Conservation (phyloP, 2,329 filamentous ascomycete genomes). For the Neodidymelliopsis sp. region DNA sequence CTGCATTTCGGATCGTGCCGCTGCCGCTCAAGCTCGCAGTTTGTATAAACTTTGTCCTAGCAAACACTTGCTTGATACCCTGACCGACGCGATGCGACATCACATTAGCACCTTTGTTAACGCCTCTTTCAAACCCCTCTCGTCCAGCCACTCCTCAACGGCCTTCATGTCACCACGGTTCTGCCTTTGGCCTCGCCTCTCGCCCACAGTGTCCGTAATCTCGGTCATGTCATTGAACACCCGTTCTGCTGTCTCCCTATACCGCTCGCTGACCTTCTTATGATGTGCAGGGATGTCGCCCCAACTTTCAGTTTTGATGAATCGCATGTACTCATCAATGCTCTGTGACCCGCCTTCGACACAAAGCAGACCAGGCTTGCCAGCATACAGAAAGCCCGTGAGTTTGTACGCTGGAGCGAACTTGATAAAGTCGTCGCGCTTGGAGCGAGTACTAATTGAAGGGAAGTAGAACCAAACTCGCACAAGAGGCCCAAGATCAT, state of each 20-base stretch:
- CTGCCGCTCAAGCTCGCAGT: neutral
- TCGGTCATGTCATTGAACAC: slow-evolving; percentile 65
- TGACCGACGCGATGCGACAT: neutral
- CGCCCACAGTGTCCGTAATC: slow-evolving; percentile 61
- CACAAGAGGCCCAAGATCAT: slow-evolving; percentile 44
- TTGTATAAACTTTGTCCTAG: neutral
- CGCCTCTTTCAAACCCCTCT: slow-evolving; percentile 54
- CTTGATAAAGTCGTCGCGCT: slow-evolving; percentile 64
- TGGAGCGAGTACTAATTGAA: slow-evolving; percentile 65
- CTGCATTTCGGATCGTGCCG: too few relatives aligned
- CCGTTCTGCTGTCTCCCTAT: slow-evolving; percentile 53
- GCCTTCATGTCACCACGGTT: slow-evolving; percentile 64
- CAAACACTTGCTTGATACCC: neutral
- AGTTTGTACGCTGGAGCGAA: slow-evolving; percentile 61
- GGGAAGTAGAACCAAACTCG: slow-evolving; percentile 71
- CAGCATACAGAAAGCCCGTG: slow-evolving; percentile 67
- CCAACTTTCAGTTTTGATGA: slow-evolving; percentile 70
- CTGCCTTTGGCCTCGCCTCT: slow-evolving; percentile 58
- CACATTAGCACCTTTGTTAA: slow-evolving; percentile 54
- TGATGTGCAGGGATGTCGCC: slow-evolving; percentile 68
- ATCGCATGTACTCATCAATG: slow-evolving; percentile 68
- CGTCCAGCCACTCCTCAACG: slow-evolving; percentile 59
- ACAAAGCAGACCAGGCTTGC: slow-evolving; percentile 65
- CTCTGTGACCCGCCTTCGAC: slow-evolving; percentile 57
- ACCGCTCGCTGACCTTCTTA: slow-evolving; percentile 68